Evolutionary conservation across 768 basidiomycete genomes (phyloP), one percentile per base, ranked within the genome.

Genomic region (Aureoboletus auriporus): DNA sequence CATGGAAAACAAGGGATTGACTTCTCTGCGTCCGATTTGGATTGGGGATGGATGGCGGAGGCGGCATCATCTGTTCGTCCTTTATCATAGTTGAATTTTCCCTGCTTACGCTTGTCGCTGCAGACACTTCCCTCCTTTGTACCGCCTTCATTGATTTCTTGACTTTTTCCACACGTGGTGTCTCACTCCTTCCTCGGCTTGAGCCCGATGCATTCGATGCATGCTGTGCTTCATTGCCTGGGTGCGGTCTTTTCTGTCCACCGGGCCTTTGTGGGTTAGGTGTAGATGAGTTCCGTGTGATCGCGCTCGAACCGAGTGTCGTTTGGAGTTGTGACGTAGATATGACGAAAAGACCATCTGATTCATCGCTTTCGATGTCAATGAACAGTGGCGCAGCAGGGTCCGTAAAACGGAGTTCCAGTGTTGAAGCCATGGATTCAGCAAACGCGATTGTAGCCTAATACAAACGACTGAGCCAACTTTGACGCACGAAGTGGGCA

Each of bases 361-460:
- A 72, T 46, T 74, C 72, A 56, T 91, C 87, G 8, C 80, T 76
- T 59, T 87, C 84, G 35, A 89, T 74, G 42, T 85, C 82, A 51
- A 92, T 84, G 58, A 81, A 86, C n/a, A 93, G 69, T 9, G 90
- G 88, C 10, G 77, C 76, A 12, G 78, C 74, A 3, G 87, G 80
- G 52, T 87, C 80, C 0, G 86, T 90, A 66, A 92, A 90, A 8
- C 83, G 80, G 44, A 93, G 71, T 44, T 85, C 81, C 17, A 92
- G 73, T 6, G 80, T 61, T 33, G 82, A 69, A 10, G 78, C 71
- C 69, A 82, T 80, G 4, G 82, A 78, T 58, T 92, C 89, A 1
- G 88, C 87, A 62, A 83, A 90, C 7, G 82, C 75, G 47, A 90
- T 83, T 1, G 87, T 86, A 6, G 89, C 89, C 89, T 92, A 53